Conservation (phyloP, 2,329 filamentous ascomycete species). For the Teratosphaeria epicoccoides region DNA sequence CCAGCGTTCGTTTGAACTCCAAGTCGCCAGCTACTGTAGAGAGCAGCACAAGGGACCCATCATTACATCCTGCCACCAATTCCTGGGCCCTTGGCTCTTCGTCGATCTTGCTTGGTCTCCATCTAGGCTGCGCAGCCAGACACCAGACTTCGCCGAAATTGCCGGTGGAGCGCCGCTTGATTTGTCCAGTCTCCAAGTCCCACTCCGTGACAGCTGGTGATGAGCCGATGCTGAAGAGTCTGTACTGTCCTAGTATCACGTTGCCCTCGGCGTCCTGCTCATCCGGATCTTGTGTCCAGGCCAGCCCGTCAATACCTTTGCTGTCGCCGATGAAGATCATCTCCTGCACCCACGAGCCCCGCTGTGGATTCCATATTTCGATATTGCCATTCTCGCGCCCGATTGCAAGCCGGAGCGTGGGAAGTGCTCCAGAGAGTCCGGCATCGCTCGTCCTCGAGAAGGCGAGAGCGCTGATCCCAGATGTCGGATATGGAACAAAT, state of each 20-base stretch:
- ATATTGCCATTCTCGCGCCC: conserved; percentile 92
- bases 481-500: conserved; percentile 85
- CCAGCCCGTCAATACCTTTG: conserved; percentile 78
- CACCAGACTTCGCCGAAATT: conserved; percentile 98
- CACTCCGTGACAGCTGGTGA: conserved; percentile 89
- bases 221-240: conserved; percentile 93
- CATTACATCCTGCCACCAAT: conserved; percentile 79
- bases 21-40: conserved; percentile 78
- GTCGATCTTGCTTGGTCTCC: conserved; percentile 26
- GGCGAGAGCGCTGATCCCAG: conserved; percentile 85
- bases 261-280: conserved; percentile 55
- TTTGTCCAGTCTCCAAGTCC: conserved; percentile 71
- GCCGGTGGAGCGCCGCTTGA: conserved; percentile 73
- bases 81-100: conserved; percentile 37
- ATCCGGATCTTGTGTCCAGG: conserved; percentile 81
- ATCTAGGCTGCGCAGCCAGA: conserved; percentile 70
- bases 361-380: conserved; percentile 89
- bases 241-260: conserved; percentile 57
- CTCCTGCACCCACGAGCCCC: conserved; percentile 82
- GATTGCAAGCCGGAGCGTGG: conserved; percentile 67
- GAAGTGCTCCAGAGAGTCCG: conserved; percentile 33
- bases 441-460: conserved; percentile 66
- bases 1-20: conserved; percentile 64
- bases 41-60: conserved; percentile 79
- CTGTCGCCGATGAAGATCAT: conserved; percentile 66